Evolutionary conservation across 2,329 filamentous ascomycete species (phyloP), one percentile per base, ranked within the genome.

Genomic region (Claviceps monticola): DNA sequence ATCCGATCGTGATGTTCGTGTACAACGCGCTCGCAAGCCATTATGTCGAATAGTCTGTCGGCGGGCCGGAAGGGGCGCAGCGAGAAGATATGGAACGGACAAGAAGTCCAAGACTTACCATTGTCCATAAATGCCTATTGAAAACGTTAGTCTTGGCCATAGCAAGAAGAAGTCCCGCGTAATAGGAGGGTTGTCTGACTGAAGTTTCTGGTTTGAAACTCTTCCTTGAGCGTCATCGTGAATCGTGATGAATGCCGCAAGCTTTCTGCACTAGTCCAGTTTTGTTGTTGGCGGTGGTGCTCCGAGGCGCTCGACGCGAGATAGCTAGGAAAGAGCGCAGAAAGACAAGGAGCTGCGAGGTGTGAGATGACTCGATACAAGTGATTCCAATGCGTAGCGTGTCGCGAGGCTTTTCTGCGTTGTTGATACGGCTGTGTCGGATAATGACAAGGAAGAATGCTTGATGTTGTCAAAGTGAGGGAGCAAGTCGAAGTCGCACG

Each of bases 141-240:
- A 23, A n/a, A 39, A 29, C 29, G 47, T 55, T 43, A 55, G 54
- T 44, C 21, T 23, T 13, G 36, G 29, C 11, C 48, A 34, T 11
- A 34, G 29, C 29, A 34, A 34, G 9, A 34, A 34, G 29, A 34
- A 9, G 29, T 34, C 9, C 29, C 9, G 9, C 9, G 29, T 34
- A 9, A 17, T 9, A 23, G 6, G 14, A 43, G 41, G 21, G 11
- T 21, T 9, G 5, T 72, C 82, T 62, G 74, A 86, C 82, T 86
- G 71, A 86, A 86, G 71, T 86, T 86, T 63, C 83, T 75, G 55
- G 82, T 83, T 65, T 76, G 76, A 65, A 86, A 84, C 69, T 86
- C 82, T 64, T 86, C 82, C 68, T 78, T 78, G 71, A 86, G 74
- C 66, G 80, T 78, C 82, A 85, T 85, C 57, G 71, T 82, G 74